Evolutionary conservation across 78 protist genomes (phyloP).

Genomic region (Dictyostelium intermedium): DNA sequence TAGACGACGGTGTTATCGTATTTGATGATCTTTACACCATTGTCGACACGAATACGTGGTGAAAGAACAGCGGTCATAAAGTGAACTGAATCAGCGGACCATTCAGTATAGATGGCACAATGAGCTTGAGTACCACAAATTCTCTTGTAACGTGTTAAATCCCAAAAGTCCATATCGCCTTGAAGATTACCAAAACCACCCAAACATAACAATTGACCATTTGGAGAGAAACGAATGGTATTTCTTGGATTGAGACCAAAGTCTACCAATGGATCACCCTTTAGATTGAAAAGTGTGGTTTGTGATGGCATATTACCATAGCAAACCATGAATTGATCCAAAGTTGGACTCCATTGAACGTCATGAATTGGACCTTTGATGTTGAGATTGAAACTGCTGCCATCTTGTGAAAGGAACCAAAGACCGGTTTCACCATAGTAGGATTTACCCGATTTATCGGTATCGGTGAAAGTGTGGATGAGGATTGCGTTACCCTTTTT

Average conservation of each 20-base stretch:
- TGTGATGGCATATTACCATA: conserved; percentile 75
- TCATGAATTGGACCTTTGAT: conserved; percentile 80
- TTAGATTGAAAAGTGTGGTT: conserved; percentile 62
- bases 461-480: conserved; percentile 63
- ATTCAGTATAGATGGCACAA: conserved; percentile 66
- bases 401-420: conserved; percentile 58
- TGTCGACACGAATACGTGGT: conserved; percentile 80
- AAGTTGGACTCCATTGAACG: conserved; percentile 74
- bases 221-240: conserved; percentile 80
- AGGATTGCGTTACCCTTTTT: conserved; percentile 36
- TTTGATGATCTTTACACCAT: conserved; percentile 44
- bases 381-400: conserved; percentile 30
- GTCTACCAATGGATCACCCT: conserved; percentile 72
- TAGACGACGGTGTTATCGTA: conserved; percentile 70
- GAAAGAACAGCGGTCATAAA: conserved; percentile 64
- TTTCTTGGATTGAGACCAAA: conserved; percentile 74
- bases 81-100: conserved; percentile 79
- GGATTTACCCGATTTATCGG: conserved; percentile 75
- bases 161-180: conserved; percentile 85
- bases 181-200: conserved; percentile 84
- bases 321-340: conserved; percentile 47
- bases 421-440: conserved; percentile 81
- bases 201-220: conserved; percentile 41
- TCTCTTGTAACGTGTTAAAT: conserved; percentile 48
- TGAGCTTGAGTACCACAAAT: conserved; percentile 45